Base-by-base conservation (phyloP, 2,329 filamentous ascomycete genomes). In the Exophiala dermatitidis region DNA sequence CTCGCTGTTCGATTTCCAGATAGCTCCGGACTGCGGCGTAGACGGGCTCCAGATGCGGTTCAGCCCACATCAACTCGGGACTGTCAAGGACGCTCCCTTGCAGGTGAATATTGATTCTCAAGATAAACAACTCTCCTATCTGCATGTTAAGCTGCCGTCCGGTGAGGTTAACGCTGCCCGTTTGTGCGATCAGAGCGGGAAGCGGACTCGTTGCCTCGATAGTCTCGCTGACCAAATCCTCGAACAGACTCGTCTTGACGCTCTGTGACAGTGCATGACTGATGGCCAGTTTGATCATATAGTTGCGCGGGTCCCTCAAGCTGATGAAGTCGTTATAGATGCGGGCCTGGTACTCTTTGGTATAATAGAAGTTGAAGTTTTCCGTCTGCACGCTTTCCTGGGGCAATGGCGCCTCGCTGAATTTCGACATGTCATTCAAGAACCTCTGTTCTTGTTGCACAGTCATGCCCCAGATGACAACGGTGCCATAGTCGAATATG, bases 251-350 rank as follows among this genome's bases (percentile, higher is more conserved):
- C 1, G 93, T 98, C 82, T 98, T 97, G 66, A 97, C 93, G 60
- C 88, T 95, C 70, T 98, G 93, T 0, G 91, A 88, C 45, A 98
- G 76, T 2, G 93, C 93, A 73, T 98, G 93, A 10, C 89, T 95
- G 67, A 98, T 98, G 33, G 91, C 90, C 10, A 98, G 78, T 72
- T 97, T 97, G 62, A 86, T 94, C 93, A 97, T 97, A 74, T 97
- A 95, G 70, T 95, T 95, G 65, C 84, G 84, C 72, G 95, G 95
- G 65, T 97, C 91, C 46, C 90, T 80, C 56, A 98, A 72, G 2
- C 88, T 93, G 70, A 98, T 98, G 65, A 98, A 98, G 71, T 98
- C 93, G 71, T 98, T 98, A 79, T 98, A 98, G 69, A 98, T 98
- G 48, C 93, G 85, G 26, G 93, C 89, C 72, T 98, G 94, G 69